Evolutionary conservation across 2,329 filamentous ascomycete species (phyloP).

Genomic region (Anisogramma anomala): DNA sequence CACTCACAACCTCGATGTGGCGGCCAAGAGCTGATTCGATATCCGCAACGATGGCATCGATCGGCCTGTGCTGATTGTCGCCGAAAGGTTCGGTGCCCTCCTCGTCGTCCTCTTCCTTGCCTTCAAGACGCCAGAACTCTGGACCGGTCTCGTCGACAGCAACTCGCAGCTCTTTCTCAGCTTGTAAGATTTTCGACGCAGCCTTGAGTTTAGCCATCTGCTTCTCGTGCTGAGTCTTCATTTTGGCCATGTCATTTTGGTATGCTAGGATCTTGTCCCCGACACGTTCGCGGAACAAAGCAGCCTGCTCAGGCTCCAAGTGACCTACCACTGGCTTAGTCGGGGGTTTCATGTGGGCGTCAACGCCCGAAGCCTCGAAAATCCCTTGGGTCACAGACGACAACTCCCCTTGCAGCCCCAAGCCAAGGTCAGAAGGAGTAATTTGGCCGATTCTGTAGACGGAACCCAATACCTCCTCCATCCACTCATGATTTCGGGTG

Average conservation of each 20-base stretch:
- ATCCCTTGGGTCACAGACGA: conserved; percentile 73
- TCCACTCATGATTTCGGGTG: conserved; percentile 95
- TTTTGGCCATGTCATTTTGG: conserved; percentile 69
- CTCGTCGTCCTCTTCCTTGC: conserved; percentile 38
- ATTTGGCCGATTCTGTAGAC: conserved; percentile 81
- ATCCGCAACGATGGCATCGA: conserved; percentile 64
- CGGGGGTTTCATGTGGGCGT: conserved; percentile 32
- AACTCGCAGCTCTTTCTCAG: conserved; percentile 64
- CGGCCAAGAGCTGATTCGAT: conserved; percentile 62
- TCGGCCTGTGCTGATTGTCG: conserved; percentile 37
- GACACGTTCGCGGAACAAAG: conserved; percentile 73
- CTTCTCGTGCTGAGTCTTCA: conserved; percentile 69
- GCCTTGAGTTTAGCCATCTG: conserved; percentile 64
- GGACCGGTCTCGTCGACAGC: conserved; percentile 48
- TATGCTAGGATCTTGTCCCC: conserved; percentile 60
- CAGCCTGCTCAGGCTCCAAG: conserved; percentile 63
- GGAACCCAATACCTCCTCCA: conserved; percentile 92
- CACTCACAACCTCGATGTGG: conserved; percentile 51
- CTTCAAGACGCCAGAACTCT: conserved; percentile 55
- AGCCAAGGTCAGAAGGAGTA: conserved; percentile 70
- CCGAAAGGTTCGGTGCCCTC: conserved; percentile 30
- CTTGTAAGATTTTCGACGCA: conserved; percentile 56
- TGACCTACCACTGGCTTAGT: conserved; percentile 54
- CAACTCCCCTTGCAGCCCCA: conserved; percentile 76
- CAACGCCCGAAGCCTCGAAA: conserved; percentile 53